phyloP scores from a whole-genome alignment of 768 basidiomycete species.

The Tricholoma matsutake region DNA sequence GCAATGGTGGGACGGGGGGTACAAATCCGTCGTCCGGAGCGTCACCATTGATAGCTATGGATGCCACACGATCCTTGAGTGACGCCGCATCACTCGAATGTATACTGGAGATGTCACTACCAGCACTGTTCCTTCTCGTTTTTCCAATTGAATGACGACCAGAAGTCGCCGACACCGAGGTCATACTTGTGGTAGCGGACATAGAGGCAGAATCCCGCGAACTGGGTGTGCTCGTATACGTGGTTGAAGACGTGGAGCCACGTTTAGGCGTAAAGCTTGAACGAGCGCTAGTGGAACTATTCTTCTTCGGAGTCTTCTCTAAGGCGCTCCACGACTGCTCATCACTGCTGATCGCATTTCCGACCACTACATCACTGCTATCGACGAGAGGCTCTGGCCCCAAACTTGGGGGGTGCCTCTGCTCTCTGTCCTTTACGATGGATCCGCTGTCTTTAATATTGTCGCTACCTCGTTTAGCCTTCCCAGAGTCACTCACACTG shows the following conservation, averaged over 20 bases:
- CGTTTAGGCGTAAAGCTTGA: constrained; percentile 83
- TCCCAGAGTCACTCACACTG: constrained; percentile 37
- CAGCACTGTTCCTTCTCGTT: constrained; percentile 74
- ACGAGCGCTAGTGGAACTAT: constrained; percentile 51
- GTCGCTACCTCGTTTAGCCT: constrained; percentile 37
- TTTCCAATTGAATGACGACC: constrained; percentile 70
- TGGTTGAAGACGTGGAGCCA: constrained; percentile 87
- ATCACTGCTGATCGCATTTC: constrained; percentile 53
- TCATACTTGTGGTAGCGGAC: constrained; percentile 73
- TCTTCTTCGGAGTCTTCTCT: constrained; percentile 72
- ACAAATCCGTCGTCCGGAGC: constrained; percentile 60
- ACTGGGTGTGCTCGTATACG: constrained; percentile 76
- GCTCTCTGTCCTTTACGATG: constrained; percentile 45
- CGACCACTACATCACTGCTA: constrained; percentile 35
- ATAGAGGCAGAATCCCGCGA: constrained; percentile 86
- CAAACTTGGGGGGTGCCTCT: constrained; percentile 34
- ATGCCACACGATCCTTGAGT: constrained; percentile 67
- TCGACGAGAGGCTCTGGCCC: constrained; percentile 36
- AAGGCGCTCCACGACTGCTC: constrained; percentile 45
- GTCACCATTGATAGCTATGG: constrained; percentile 58
- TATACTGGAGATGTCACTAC: constrained; percentile 79
- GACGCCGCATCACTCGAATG: constrained; percentile 65
- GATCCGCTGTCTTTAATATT: constrained; percentile 37
- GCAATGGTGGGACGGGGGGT: constrained; percentile 92
- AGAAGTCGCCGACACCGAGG: constrained; percentile 70